A percentile compares a stretch with the other conserved stretches of the same genome.
These are phyloP conservation scores for Alternaria infectoria DNA, from an alignment of 2,329 filamentous ascomycete species.

Conservation along the genomic window DNA sequence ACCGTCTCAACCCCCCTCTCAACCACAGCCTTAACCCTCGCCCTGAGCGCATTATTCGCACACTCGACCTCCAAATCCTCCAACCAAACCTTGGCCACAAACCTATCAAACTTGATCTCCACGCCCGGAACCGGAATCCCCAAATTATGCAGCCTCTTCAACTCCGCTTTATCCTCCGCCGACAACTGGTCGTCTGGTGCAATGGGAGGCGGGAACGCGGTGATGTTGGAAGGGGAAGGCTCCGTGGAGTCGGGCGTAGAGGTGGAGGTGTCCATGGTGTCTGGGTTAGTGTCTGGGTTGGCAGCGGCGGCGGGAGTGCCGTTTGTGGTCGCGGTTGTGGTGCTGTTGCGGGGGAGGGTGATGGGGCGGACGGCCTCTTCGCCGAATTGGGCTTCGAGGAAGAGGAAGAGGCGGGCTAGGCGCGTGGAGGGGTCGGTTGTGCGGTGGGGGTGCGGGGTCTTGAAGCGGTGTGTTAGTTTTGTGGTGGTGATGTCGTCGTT, in stretches of 20 bases:
- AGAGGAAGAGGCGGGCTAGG: constrained; percentile 86
- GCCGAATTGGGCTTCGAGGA: constrained; percentile 96
- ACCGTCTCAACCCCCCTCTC: constrained; percentile 89
- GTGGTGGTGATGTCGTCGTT: constrained; percentile 10
- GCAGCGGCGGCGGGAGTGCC: constrained; percentile 2
- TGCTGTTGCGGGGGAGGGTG: constrained; percentile 64
- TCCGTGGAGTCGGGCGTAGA: constrained; percentile 2
- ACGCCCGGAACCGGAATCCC: constrained; percentile 92
- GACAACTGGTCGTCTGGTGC: constrained; percentile 6
- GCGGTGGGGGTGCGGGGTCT: constrained; percentile 71
- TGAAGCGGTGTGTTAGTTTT: constrained; percentile 34
- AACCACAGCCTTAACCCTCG: constrained; percentile 86
- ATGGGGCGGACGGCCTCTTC: constrained; percentile 81
- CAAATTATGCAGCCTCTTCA: constrained; percentile 78
- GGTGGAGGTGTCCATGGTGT: neutral
- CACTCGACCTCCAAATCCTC: constrained; percentile 93
- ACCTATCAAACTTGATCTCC: constrained; percentile 84
- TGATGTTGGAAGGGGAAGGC: constrained; percentile 15
- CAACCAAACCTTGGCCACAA: constrained; percentile 87
- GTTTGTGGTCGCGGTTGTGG: constrained; percentile 30
- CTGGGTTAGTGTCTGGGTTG: neutral
- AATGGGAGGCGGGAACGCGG: neutral
- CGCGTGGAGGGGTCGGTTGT: constrained; percentile 75
- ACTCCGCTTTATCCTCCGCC: constrained; percentile 58
- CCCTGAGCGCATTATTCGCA: constrained; percentile 75